Conservation (phyloP, 2,329 filamentous ascomycete species). For the Colletotrichum agaves region DNA sequence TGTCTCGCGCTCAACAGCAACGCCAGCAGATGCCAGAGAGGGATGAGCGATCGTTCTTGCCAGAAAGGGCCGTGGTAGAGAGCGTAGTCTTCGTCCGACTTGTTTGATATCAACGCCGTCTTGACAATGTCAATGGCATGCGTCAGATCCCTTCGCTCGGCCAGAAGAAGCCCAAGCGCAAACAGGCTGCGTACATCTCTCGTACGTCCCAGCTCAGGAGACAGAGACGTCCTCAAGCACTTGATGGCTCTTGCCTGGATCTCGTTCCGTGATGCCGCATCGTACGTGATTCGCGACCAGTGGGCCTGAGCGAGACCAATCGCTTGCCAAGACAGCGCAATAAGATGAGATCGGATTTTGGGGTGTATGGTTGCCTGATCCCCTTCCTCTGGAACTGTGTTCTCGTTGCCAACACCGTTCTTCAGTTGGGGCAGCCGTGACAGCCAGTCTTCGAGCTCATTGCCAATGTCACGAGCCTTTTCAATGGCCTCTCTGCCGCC, state of each 20-base stretch:
- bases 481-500: conserved; percentile 80
- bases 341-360: conserved; percentile 65
- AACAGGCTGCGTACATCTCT: conserved; percentile 82
- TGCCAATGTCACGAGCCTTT: conserved; percentile 78
- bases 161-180: conserved; percentile 83
- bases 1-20: conserved; percentile 87
- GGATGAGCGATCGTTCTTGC: conserved; percentile 75
- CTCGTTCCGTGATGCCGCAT: conserved; percentile 75
- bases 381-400: conserved; percentile 45
- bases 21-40: conserved; percentile 91
- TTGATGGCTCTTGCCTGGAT: conserved; percentile 82
- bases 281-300: conserved; percentile 85
- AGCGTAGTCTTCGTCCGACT: conserved; percentile 57
- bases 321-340: conserved; percentile 82
- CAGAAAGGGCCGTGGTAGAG: conserved; percentile 62
- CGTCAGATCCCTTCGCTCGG: conserved; percentile 84
- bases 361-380: conserved; percentile 50
- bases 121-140: conserved; percentile 86
- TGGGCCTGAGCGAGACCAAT: conserved; percentile 88
- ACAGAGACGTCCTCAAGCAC: conserved; percentile 78
- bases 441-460: conserved; percentile 80
- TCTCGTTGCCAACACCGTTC: conserved; percentile 45
- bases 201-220: conserved; percentile 71
- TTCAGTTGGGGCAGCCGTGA: conserved; percentile 62
- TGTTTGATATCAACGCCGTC: conserved; percentile 73